Conservation (phyloP, 2,329 filamentous ascomycete genomes). For the Blumeria graminis region DNA sequence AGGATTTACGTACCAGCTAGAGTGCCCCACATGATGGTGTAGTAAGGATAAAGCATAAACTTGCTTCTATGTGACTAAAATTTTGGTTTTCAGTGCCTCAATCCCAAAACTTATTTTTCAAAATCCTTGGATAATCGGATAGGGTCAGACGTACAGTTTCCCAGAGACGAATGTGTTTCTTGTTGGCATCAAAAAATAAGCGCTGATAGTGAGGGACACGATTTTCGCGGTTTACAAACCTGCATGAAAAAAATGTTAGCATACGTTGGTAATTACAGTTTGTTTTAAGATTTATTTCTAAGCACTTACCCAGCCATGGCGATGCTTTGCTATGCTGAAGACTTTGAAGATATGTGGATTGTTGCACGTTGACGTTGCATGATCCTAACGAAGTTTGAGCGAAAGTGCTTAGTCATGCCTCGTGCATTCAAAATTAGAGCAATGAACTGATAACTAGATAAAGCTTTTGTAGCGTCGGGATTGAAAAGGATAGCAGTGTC, state of each 20-base stretch:
- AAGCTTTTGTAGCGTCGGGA: too few relatives aligned
- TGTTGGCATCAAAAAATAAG: slow-evolving; percentile 50
- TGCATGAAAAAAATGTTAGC: slow-evolving; percentile 3
- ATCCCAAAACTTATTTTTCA: too few relatives aligned
- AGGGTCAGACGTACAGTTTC: slow-evolving; percentile 37
- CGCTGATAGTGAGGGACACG: slow-evolving; percentile 52
- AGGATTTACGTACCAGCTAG: slow-evolving; percentile 29
- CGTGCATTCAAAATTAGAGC: too few relatives aligned
- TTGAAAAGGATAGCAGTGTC: too few relatives aligned
- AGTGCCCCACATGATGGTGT: slow-evolving; percentile 35
- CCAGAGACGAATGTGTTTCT: slow-evolving; percentile 46
- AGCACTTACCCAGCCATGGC: too few relatives aligned
- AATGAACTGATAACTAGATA: too few relatives aligned
- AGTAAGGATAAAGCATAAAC: slow-evolving; percentile 43
- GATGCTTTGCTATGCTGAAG: too few relatives aligned
- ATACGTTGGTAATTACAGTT: not conserved
- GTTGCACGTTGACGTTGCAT: too few relatives aligned
- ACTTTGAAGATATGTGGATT: too few relatives aligned
- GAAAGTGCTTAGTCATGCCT: too few relatives aligned
- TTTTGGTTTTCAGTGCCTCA: not conserved
- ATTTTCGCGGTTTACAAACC: slow-evolving; percentile 48
- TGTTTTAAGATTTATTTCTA: too few relatives aligned
- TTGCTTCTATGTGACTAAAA: slow-evolving; percentile 38
- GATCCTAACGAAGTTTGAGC: too few relatives aligned
- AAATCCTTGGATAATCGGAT: not conserved